Base-by-base conservation (phyloP, 202 grass and related monocot genomes). In the Tripidium arundinaceum region DNA sequence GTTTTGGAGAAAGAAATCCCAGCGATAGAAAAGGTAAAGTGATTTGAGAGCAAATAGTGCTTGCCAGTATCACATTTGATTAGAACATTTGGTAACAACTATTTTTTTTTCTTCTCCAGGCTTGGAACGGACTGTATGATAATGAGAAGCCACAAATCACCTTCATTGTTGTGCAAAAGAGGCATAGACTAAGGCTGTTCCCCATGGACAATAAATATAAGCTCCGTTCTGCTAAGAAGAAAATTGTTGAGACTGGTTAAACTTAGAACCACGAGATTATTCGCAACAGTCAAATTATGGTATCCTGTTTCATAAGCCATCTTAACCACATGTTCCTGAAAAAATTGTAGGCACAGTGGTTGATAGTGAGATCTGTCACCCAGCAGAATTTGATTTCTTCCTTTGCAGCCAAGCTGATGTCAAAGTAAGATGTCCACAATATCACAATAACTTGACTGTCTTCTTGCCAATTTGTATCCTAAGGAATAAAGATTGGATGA, bases 161-260 rank as follows among this genome's bases (percentile, higher is more conserved):
- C 43, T 94, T 90, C 75, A 87, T 97, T 65, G 81, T 92, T 34
- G 85, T 94, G 21, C 94, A 94, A 80, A 97, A 97, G 78, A 84
- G 87, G n/a, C 89, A 97, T 61, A 89, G 87, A 42, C 92, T 86
- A 19, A 86, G 91, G 29, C 55, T 97, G 39, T 94, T 87, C 77
- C 75, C 70, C 26, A 7, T 3, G 4, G 49, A 13, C 5, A 7
- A 40, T 19, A 41, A 68, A 18, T 33, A 65, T 34, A 33, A 65
- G 15, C 15, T 15, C 29, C 15, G 3, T 33, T 7, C 18, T 21
- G 69, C 4, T 50, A 11, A 11, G 0, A 52, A 7, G 16, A 9
- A 47, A 72, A 72, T 7, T 72, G 28, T 72, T 54, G 27, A 34
- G 27, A 8, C 27, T 21, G 45, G 45, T 52, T 11, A 50, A 50